Conservation (phyloP, 768 basidiomycete species). For the Termitomyces sp. region DNA sequence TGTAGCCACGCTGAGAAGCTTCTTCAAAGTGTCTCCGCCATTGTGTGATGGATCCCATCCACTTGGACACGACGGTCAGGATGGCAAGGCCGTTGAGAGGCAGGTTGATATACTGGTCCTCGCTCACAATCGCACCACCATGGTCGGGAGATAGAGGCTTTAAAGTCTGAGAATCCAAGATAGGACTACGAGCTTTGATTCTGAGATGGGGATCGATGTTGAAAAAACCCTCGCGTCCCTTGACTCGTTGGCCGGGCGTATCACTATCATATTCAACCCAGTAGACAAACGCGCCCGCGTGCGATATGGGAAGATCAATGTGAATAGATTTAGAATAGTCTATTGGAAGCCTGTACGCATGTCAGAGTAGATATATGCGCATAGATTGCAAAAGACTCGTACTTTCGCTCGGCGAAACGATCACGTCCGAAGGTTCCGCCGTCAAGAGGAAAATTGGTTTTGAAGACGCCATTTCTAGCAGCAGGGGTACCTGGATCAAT, state of each 20-base stretch:
- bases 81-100: slow-evolving; percentile 87
- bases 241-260: slow-evolving; percentile 52
- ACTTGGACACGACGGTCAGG: slow-evolving; percentile 91
- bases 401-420: slow-evolving; percentile 73
- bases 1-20: slow-evolving; percentile 88
- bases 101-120: slow-evolving; percentile 54
- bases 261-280: slow-evolving; percentile 88
- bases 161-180: slow-evolving; percentile 52
- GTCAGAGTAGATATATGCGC: slow-evolving; percentile 16
- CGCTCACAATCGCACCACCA: slow-evolving; percentile 45
- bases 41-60: slow-evolving; percentile 84
- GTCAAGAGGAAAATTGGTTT: slow-evolving; percentile 95
- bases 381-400: slow-evolving; percentile 10
- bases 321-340: slow-evolving; percentile 89
- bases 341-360: slow-evolving; percentile 60
- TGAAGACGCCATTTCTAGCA: slow-evolving; percentile 85
- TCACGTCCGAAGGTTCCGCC: slow-evolving; percentile 82
- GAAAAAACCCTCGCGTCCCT: slow-evolving; percentile 90
- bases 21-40: slow-evolving; percentile 83
- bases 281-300: slow-evolving; percentile 93
- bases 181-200: slow-evolving; percentile 64
- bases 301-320: slow-evolving; percentile 93
- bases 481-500: slow-evolving; percentile 92
- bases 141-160: slow-evolving; percentile 46
- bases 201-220: slow-evolving; percentile 91